Conservation (phyloP, 139 green algal species). For the Asterochloris erici region DNA sequence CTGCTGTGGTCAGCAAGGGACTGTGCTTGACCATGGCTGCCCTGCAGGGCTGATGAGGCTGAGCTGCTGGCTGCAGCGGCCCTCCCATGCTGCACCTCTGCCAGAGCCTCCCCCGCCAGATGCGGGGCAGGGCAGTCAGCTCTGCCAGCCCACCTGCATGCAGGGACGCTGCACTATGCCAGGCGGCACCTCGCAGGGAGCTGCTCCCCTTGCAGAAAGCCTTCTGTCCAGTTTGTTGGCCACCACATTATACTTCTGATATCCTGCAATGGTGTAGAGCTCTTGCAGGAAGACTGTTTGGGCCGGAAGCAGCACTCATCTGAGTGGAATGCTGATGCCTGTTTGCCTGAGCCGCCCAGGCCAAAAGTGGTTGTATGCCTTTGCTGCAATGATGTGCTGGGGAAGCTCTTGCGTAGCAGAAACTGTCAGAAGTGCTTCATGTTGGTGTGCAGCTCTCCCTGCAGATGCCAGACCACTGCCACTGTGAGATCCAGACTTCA, state of each 20-base stretch:
- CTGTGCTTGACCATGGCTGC: no score
- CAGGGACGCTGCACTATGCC: background rate
- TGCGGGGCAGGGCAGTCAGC: background rate
- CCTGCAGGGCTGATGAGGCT: no score
- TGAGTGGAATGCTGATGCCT: background rate
- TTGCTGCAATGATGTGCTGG: conserved; percentile 51
- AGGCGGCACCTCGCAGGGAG: conserved; percentile 16
- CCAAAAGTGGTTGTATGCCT: conserved; percentile 84
- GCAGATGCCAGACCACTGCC: background rate
- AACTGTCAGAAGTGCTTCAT: conserved; percentile 89
- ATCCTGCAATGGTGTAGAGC: conserved; percentile 40
- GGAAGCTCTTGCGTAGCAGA: conserved; percentile 82
- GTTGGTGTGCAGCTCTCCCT: conserved; percentile 87
- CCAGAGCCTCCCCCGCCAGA: no score
- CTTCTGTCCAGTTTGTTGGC: conserved; percentile 89
- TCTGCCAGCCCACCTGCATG: no score
- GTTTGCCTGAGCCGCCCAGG: conserved; percentile 79
- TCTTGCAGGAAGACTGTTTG: background rate
- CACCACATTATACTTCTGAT: conserved; percentile 88
- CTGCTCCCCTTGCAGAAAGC: conserved; percentile 76
- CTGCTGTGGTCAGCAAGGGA: no score
- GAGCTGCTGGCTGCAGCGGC: no score
- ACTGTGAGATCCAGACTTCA: background rate
- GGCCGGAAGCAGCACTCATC: background rate
- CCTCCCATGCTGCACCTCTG: no score